Evolutionary conservation across 306 rosid genomes (phyloP).

Genomic region (Cucurbita ficifolia): DNA sequence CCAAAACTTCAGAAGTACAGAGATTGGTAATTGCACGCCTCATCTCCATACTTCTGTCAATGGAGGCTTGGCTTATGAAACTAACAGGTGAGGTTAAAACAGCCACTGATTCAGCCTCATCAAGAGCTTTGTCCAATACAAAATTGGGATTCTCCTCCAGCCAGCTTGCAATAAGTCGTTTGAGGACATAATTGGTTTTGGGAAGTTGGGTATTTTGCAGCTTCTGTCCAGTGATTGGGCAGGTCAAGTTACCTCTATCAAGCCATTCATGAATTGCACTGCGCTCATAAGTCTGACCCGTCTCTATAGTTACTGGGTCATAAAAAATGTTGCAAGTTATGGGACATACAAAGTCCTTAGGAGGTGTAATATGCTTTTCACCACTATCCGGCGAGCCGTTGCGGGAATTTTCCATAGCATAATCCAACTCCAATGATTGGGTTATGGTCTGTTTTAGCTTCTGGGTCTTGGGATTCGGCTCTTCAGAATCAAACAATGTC

Average conservation of each 20-base stretch:
- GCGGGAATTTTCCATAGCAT: slow-evolving; percentile 31
- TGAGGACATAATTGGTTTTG: slow-evolving; percentile 84
- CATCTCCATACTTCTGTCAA: slow-evolving; percentile 48
- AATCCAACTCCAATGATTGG: slow-evolving; percentile 4
- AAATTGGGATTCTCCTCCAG: slow-evolving; percentile 43
- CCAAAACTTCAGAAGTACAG: slow-evolving; percentile 54
- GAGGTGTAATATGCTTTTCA: slow-evolving; percentile 38
- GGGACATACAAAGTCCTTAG: slow-evolving; percentile 88
- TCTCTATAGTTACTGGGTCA: slow-evolving; percentile 94
- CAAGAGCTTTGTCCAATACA: slow-evolving; percentile 10
- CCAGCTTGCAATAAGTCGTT: slow-evolving; percentile 79
- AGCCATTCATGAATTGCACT: slow-evolving; percentile 86
- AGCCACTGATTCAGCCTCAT: slow-evolving; percentile 15
- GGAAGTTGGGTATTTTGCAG: slow-evolving; percentile 64
- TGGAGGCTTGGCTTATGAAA: slow-evolving; percentile 41
- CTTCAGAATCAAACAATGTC: slow-evolving; percentile 31
- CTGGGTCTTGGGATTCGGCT: slow-evolving; percentile 25
- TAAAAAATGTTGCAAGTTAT: slow-evolving; percentile 73
- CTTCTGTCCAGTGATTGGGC: slow-evolving; percentile 85
- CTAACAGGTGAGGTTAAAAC: slow-evolving; percentile 52
- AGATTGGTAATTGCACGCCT: slow-evolving; percentile 47
- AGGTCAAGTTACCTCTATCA: slow-evolving; percentile 57
- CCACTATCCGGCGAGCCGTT: slow-evolving; percentile 20
- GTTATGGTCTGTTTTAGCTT: slow-evolving; percentile 25
- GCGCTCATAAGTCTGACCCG: slow-evolving; percentile 90